These are phyloP conservation scores for Nemania sp. DNA, from an alignment of 2,329 filamentous ascomycete genomes.

Conservation along the genomic window DNA sequence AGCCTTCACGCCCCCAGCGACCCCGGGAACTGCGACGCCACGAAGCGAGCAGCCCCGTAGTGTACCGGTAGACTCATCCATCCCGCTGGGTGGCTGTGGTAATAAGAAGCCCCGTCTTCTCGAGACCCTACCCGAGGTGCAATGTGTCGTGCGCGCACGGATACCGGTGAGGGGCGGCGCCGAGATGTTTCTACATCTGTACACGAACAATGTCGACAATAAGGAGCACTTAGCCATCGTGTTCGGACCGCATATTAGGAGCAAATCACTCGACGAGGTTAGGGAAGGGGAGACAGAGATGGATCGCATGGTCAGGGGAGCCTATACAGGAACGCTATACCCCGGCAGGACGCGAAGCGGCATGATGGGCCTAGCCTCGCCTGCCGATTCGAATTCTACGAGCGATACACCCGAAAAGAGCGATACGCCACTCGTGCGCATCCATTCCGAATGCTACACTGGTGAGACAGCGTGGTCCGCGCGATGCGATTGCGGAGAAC, in stretches of 20 bases:
- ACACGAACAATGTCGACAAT: conserved; percentile 87
- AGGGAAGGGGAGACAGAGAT: conserved; percentile 80
- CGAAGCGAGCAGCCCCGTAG: conserved; percentile 49
- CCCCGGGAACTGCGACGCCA: conserved; percentile 62
- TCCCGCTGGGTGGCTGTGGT: conserved; percentile 62
- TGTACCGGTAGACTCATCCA: conserved; percentile 63
- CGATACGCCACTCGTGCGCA: conserved; percentile 77
- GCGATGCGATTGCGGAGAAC: conserved; percentile 95
- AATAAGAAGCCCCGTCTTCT: conserved; percentile 72
- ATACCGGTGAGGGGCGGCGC: conserved; percentile 91
- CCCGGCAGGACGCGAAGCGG: conserved; percentile 81
- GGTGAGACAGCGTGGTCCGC: conserved; percentile 98
- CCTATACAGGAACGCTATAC: conserved; percentile 85
- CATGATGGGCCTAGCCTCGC: conserved; percentile 48
- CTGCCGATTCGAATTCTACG: conserved; percentile 13
- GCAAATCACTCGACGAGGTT: conserved; percentile 69
- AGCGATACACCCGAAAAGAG: conserved; percentile 15
- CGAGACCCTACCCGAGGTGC: conserved; percentile 77
- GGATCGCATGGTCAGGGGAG: conserved; percentile 91
- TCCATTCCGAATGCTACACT: conserved; percentile 98
- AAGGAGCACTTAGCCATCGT: conserved; percentile 98
- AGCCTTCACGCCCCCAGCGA: conserved; percentile 75
- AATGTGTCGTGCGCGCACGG: conserved; percentile 89
- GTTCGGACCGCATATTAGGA: conserved; percentile 84
- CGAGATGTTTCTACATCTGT: conserved; percentile 96